Percentiles rank a stretch among this genome's conserved stretches.
phyloP scores from a whole-genome alignment of 768 basidiomycete genomes.

The Termitomyces sp. region DNA sequence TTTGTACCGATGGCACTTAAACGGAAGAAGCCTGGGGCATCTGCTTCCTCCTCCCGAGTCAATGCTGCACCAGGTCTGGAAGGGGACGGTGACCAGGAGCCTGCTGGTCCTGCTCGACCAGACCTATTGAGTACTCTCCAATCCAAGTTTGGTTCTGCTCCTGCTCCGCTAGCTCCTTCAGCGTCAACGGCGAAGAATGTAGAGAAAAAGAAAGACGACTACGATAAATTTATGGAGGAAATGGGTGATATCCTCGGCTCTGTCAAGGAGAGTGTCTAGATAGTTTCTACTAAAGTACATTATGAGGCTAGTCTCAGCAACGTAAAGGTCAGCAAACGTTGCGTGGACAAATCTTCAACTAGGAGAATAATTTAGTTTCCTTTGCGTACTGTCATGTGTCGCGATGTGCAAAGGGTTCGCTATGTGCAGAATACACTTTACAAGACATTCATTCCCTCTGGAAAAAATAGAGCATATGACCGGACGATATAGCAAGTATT shows the following conservation, averaged over 20 bases:
- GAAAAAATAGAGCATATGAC: no score
- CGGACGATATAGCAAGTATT: no score
- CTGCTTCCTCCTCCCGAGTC: slow-evolving; percentile 33
- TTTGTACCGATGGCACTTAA: slow-evolving; percentile 85
- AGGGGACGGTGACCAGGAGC: slow-evolving; percentile 19
- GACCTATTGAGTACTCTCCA: slow-evolving; percentile 62
- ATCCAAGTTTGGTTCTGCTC: slow-evolving; percentile 48
- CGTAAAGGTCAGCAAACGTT: not conserved
- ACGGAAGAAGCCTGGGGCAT: slow-evolving; percentile 51
- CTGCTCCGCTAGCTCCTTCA: slow-evolving; percentile 19
- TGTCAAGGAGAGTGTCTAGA: slow-evolving; percentile 9
- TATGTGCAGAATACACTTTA: no score
- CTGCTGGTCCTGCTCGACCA: slow-evolving; percentile 41
- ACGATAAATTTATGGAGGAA: slow-evolving; percentile 71
- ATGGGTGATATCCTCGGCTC: slow-evolving; percentile 59
- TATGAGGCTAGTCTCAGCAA: not conserved
- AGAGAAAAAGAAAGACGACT: slow-evolving; percentile 56
- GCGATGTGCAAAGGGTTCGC: no score
- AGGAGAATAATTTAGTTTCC: no score
- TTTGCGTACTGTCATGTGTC: no score
- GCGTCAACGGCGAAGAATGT: slow-evolving; percentile 17
- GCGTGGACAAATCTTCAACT: no score
- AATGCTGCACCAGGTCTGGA: slow-evolving; percentile 62
- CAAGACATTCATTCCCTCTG: no score
- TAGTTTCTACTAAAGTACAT: not conserved